Percentiles rank a stretch among this genome's conserved stretches.
These are phyloP conservation scores for Aspergillus japonicus DNA, from an alignment of 2,329 filamentous ascomycete species.

Conservation along the genomic window DNA sequence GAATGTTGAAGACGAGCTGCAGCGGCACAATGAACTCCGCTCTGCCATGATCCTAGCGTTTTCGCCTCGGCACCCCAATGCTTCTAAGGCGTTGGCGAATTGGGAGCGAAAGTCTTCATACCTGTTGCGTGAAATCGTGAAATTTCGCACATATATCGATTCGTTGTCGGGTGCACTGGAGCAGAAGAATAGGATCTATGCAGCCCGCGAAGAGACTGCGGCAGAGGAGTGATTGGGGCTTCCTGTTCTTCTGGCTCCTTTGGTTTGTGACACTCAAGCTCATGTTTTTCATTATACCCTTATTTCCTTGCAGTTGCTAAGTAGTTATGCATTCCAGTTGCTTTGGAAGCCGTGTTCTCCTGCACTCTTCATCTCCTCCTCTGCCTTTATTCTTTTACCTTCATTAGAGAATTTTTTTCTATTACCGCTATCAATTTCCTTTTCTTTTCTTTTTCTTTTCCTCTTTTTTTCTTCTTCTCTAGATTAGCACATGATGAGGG, in stretches of 20 bases:
- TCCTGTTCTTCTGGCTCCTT: neutral
- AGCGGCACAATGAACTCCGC: constrained; percentile 83
- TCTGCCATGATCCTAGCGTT: constrained; percentile 87
- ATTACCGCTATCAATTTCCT: too few species aligned
- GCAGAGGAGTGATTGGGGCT: constrained; percentile 5
- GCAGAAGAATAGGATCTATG: constrained; percentile 69
- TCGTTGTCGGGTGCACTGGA: constrained; percentile 69
- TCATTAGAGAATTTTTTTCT: too few species aligned
- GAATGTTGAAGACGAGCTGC: constrained; percentile 80
- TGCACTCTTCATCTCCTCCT: neutral
- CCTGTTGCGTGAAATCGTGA: constrained; percentile 88
- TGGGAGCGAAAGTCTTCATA: constrained; percentile 97
- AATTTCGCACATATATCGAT: constrained; percentile 94
- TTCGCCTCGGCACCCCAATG: constrained; percentile 78
- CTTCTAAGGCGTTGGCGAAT: constrained; percentile 82
- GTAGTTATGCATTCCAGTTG: too few species aligned
- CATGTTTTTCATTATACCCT: neutral
- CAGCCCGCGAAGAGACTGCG: constrained; percentile 22
- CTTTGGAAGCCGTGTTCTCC: too few species aligned
- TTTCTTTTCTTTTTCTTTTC: too few species aligned
- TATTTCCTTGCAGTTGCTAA: neutral
- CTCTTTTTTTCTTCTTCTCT: too few species aligned
- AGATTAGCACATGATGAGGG: too few species aligned
- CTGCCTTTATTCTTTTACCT: too few species aligned
- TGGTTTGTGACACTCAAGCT: neutral